Conservation (phyloP, 345 rosid species). For the Rhodamnia argentea region DNA sequence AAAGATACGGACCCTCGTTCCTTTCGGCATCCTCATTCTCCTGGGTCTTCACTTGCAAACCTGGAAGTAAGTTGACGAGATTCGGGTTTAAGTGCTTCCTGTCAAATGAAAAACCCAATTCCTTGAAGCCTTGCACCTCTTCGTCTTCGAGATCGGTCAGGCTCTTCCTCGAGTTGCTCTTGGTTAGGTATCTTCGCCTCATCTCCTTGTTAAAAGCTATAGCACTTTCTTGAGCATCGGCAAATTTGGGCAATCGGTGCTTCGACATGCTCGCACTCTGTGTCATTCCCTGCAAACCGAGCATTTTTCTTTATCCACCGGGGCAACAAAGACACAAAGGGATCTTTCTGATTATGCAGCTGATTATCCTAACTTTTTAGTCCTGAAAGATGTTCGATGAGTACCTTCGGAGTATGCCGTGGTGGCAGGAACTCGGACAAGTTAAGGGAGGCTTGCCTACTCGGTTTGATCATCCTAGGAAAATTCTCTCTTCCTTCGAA, state of each 20-base stretch:
- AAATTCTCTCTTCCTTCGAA: background rate
- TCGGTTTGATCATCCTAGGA: slow-evolving; percentile 2
- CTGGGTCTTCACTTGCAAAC: background rate
- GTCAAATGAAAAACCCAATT: background rate
- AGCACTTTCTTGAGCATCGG: background rate
- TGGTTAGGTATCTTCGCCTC: slow-evolving; percentile 3
- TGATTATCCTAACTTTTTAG: background rate
- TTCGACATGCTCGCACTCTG: background rate
- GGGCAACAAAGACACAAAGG: background rate
- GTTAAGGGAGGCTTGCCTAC: slow-evolving; percentile 11
- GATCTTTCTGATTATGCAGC: background rate
- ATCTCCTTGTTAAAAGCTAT: slow-evolving; percentile 1
- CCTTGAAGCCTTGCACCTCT: background rate
- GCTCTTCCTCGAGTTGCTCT: slow-evolving; percentile 8
- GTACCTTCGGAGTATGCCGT: slow-evolving; percentile 2
- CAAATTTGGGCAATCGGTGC: background rate
- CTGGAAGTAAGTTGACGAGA: background rate
- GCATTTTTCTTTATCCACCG: background rate
- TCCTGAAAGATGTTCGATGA: background rate
- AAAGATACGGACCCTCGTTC: background rate
- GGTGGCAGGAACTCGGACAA: background rate
- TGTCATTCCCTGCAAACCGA: background rate
- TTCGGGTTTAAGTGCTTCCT: background rate
- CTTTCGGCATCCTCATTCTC: background rate
- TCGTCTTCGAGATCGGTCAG: background rate